Evolutionary conservation across 371 early-diverging fungal species (phyloP).

Genomic region (Lichtheimia ornata): DNA sequence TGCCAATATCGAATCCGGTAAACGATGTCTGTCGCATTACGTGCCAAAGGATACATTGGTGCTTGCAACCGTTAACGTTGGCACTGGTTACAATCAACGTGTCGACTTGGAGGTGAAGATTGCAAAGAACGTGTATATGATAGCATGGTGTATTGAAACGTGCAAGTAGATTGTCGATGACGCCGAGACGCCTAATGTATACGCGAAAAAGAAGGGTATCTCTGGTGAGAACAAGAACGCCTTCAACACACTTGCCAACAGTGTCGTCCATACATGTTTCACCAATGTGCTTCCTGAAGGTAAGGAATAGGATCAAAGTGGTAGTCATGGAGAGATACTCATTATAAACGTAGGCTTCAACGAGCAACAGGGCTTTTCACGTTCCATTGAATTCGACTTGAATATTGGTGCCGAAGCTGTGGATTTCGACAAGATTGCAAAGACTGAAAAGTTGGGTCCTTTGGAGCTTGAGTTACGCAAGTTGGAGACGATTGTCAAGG

Average conservation of each 20-base stretch:
- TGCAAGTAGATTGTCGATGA: conserved; percentile 62
- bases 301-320: conserved; percentile 17
- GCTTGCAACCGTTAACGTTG: conserved; percentile 69
- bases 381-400: conserved; percentile 73
- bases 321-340: neutral
- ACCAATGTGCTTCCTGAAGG: conserved; percentile 77
- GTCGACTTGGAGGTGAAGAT: conserved; percentile 65
- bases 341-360: conserved; percentile 49
- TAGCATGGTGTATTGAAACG: too few species aligned
- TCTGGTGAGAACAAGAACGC: conserved; percentile 56
- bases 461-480: conserved; percentile 85
- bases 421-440: conserved; percentile 67
- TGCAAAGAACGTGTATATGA: neutral
- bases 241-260: conserved; percentile 81
- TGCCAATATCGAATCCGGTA: conserved; percentile 28
- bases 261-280: conserved; percentile 87
- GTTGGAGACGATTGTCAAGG: conserved; percentile 75
- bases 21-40: conserved; percentile 76
- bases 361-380: conserved; percentile 54
- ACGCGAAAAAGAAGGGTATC: conserved; percentile 58
- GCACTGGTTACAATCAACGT: conserved; percentile 69
- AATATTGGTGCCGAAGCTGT: conserved; percentile 88
- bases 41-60: conserved; percentile 73
- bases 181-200: conserved; percentile 60
- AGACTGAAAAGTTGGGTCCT: conserved; percentile 83